Evolutionary conservation across 1,284 basidiomycete species (phyloP), one percentile per base, ranked within the genome.

Genomic region (Ustilago nuda): DNA sequence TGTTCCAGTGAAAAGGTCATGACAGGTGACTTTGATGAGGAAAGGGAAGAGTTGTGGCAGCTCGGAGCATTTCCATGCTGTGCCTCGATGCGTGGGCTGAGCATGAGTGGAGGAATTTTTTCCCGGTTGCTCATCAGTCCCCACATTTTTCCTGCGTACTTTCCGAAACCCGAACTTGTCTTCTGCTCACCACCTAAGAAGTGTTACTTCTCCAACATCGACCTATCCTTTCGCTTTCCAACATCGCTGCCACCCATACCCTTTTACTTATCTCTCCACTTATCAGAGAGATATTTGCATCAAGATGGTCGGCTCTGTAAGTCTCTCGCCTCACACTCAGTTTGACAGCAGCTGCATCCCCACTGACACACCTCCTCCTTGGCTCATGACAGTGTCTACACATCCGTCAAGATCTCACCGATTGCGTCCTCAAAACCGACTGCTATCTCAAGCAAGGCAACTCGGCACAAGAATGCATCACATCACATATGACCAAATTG

Each of bases 401-500:
- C 55, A 77, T 82, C 35, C 72, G 80, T 5, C 37, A 71, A 11
- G 80, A 82, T 23, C 69, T 82, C n/a, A 72, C 79, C 5, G 64
- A 66, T 9, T 82, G 80, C 69, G 41, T 82, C 8, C 63, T 77
- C 30, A 68, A 72, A 36, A 77, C 72, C 8, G 73, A 78, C 43
- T 82, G 80, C 66, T 80, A 74, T 23, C 56, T 78, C 19, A 70
- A 72, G 23, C 45, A 79, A 4, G 66, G 73, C 15, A 61, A 70
- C 2, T 63, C 66, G 32, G 78, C 70, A 27, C 80, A 82, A 48
- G 78, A 82, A 17, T 82, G 80, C 56, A 70, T 82, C 37, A 67
- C 61, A 8, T 52, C 76, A 23, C 79, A 82, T 50, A 76, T 79
- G 78, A 48, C 67, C 4, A 67, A 78, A 23, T 36, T 82, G 58